Evolutionary conservation across 495 filamentous ascomycete species (phyloP), one percentile per base, ranked within the genome.

Genomic region (Emericellopsis terricola): DNA sequence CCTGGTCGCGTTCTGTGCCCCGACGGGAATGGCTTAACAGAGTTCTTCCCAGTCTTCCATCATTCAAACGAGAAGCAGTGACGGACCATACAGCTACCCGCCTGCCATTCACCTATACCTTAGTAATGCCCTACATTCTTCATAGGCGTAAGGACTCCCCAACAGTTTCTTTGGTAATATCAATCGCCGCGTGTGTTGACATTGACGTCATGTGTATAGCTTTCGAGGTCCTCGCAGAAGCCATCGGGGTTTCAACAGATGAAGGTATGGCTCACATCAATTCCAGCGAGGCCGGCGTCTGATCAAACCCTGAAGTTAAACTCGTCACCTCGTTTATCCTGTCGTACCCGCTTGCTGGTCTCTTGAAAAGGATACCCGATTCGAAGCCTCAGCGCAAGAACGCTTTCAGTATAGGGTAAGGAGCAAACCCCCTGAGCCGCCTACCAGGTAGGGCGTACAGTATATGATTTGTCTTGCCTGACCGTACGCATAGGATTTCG

Each of bases 301-400:
- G n/a, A n/a, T n/a, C n/a, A n/a, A n/a, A n/a, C n/a, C 24, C 29
- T 38, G 36, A 39, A 96, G 87, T 97, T 35, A 97, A 97, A 50
- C 76, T 96, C 49, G 76, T 94, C 43, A 74, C 74, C 52, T 82
- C 83, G 11, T 87, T 97, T 53, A 65, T 96, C 28, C 53, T 94
- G 18, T 94, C 91, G 19, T 97, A 94, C 51, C 89, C 89, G 8
- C 68, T 97, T 34, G 82, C 87, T 29, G 89, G 65, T 26, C 46
- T 93, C 34, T 66, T 97, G 10, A 97, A 97, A 54, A 71, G 91
- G 28, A 71, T 97, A 23, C 91, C 89, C 19, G 89, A 97, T 55
- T 48, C 62, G 28, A 68, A 78, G 31, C 87, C 87, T 5, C 78
- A 72, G 48, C 73, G 77, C 42, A 97, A 96, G 58, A 96, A 93